A percentile compares a stretch with the other conserved stretches of the same genome.
phyloP scores from a whole-genome alignment of 2,329 filamentous ascomycete species.

The Calonectria multiphialidica region DNA sequence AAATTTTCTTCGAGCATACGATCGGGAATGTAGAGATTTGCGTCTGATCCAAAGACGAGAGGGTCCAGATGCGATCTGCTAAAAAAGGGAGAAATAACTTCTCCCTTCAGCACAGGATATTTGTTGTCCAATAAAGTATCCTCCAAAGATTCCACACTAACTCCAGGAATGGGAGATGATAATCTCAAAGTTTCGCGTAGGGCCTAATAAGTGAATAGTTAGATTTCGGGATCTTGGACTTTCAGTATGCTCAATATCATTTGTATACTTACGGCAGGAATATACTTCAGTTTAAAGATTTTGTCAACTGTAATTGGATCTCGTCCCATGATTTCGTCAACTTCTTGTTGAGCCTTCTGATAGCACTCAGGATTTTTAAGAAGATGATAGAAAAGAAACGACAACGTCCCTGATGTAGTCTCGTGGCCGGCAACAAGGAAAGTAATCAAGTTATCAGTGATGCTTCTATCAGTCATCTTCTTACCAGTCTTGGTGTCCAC shows the following conservation, averaged over 20 bases:
- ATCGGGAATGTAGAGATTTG: background rate
- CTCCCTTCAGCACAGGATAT: background rate
- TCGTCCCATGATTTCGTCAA: background rate
- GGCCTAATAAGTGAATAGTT: background rate
- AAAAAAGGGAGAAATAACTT: background rate
- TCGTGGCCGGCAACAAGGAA: background rate
- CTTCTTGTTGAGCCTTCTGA: background rate
- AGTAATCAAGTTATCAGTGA: background rate
- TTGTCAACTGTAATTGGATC: background rate
- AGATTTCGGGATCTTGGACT: background rate
- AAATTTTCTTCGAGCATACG: background rate
- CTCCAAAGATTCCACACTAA: background rate
- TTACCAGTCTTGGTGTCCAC: background rate
- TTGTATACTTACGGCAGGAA: background rate
- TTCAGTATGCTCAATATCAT: background rate
- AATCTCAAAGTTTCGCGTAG: background rate
- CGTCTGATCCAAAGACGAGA: background rate
- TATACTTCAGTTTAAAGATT: background rate
- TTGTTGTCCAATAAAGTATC: background rate
- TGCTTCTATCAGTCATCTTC: background rate
- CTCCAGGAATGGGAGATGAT: background rate
- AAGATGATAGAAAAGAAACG: background rate
- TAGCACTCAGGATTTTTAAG: background rate
- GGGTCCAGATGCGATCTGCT: background rate
- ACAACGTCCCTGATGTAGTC: background rate